Percentiles rank a stretch among this genome's conserved stretches.
phyloP scores from a whole-genome alignment of 2,329 filamentous ascomycete species.

The Nemania serpens region DNA sequence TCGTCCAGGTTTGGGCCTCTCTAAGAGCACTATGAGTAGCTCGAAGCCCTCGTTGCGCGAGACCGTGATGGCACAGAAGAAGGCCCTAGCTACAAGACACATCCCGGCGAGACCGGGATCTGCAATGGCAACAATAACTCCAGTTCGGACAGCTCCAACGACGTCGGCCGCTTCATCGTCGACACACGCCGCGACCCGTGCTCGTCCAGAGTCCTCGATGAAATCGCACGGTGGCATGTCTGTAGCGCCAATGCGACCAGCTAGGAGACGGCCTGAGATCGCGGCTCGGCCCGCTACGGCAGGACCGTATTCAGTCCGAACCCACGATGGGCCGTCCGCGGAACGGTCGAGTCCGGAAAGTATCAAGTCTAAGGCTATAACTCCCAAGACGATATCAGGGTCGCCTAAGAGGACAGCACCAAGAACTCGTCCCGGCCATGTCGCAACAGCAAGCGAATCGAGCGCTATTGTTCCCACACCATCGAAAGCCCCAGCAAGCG shows the following conservation, averaged over 20 bases:
- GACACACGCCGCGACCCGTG: constrained; percentile 44
- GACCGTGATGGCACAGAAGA: constrained; percentile 83
- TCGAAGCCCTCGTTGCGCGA: constrained; percentile 75
- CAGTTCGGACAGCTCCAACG: constrained; percentile 50
- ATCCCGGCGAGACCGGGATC: constrained; percentile 64
- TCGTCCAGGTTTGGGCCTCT: constrained; percentile 64
- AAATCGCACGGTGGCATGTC: constrained; percentile 63
- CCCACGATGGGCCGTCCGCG: constrained; percentile 49
- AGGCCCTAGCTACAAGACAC: constrained; percentile 57
- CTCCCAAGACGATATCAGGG: constrained; percentile 55
- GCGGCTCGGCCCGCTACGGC: constrained; percentile 65
- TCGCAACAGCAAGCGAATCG: constrained; percentile 56
- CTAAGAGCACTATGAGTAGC: constrained; percentile 63
- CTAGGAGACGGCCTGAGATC: constrained; percentile 62
- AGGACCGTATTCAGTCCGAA: constrained; percentile 66
- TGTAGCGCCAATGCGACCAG: constrained; percentile 66
- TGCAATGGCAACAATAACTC: constrained; percentile 66
- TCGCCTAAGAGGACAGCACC: constrained; percentile 58
- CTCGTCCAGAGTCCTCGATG: constrained; percentile 49
- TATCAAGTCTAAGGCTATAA: constrained; percentile 51
- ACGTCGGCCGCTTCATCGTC: constrained; percentile 41
- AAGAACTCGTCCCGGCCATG: constrained; percentile 53
- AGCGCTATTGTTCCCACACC: constrained; percentile 55
- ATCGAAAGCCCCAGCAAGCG: constrained; percentile 41
- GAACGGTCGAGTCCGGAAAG: constrained; percentile 55